These are phyloP conservation scores for Neurospora africana DNA, from an alignment of 495 filamentous ascomycete genomes.

Conservation along the genomic window DNA sequence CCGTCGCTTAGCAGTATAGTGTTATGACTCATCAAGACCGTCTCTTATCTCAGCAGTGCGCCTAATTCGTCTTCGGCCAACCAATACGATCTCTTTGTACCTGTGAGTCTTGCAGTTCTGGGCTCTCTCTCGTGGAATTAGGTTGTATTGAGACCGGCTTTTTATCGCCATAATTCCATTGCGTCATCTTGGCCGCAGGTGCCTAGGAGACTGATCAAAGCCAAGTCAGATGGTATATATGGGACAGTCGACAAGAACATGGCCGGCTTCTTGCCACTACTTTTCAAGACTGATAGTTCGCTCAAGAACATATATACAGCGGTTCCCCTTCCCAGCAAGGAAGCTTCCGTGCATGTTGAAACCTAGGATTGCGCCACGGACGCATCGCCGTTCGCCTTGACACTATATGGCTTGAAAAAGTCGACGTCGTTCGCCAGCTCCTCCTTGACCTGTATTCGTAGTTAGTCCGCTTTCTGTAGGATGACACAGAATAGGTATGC, in stretches of 20 bases:
- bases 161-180: not conserved
- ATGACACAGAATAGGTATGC: not conserved
- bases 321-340: not conserved
- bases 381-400: constrained; percentile 30
- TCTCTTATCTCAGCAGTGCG: not conserved
- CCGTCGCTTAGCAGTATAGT: not conserved
- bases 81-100: not conserved
- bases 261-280: not conserved
- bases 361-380: constrained; percentile 7
- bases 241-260: not conserved
- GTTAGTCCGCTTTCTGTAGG: constrained; percentile 9
- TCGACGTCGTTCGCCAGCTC: constrained; percentile 38
- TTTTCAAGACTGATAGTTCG: not conserved
- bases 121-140: not conserved
- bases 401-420: constrained; percentile 62
- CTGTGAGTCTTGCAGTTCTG: not conserved
- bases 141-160: not conserved
- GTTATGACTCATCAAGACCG: not conserved
- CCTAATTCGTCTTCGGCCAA: not conserved
- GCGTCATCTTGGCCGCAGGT: not conserved
- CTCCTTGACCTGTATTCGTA: constrained; percentile 24
- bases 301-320: not conserved
- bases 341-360: not conserved
- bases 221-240: not conserved
- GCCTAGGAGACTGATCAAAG: not conserved